Evolutionary conservation across 371 early-diverging fungal species (phyloP).

Genomic region (Lichtheimia ramosa): DNA sequence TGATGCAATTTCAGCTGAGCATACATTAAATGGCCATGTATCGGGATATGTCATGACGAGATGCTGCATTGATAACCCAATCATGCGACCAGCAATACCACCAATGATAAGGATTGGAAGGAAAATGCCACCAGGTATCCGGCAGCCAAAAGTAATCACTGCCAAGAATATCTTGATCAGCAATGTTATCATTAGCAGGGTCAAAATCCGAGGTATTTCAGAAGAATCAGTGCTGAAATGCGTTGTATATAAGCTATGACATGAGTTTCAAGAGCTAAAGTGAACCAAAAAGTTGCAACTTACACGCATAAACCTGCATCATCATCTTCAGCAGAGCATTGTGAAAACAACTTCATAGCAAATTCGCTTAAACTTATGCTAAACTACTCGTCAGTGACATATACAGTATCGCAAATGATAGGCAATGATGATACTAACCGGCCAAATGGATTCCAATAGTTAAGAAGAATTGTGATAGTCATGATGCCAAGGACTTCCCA

Average conservation of each 20-base stretch:
- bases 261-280: too few species aligned
- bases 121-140: slow-evolving; percentile 91
- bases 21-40: slow-evolving; percentile 62
- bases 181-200: slow-evolving; percentile 61
- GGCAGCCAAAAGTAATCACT: slow-evolving; percentile 77
- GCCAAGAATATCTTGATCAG: slow-evolving; percentile 67
- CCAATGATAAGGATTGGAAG: slow-evolving; percentile 93
- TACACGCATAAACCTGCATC: slow-evolving; percentile 69
- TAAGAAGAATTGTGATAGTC: slow-evolving; percentile 66
- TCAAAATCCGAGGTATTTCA: slow-evolving; percentile 41
- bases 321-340: slow-evolving; percentile 64
- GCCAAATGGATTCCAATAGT: slow-evolving; percentile 76
- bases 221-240: slow-evolving; percentile 18
- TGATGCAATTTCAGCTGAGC: slow-evolving; percentile 43
- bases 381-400: background rate
- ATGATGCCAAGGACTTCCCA: slow-evolving; percentile 76
- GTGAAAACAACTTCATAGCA: slow-evolving; percentile 76
- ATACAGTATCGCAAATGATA: too few species aligned
- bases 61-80: slow-evolving; percentile 82
- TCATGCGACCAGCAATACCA: slow-evolving; percentile 84
- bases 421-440: slow-evolving; percentile 28
- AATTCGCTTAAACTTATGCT: slow-evolving; percentile 75
- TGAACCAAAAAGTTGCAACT: slow-evolving; percentile 5
- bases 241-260: background rate
- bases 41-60: slow-evolving; percentile 55